Conservation (phyloP, 306 rosid species). For the Urtica urens region DNA sequence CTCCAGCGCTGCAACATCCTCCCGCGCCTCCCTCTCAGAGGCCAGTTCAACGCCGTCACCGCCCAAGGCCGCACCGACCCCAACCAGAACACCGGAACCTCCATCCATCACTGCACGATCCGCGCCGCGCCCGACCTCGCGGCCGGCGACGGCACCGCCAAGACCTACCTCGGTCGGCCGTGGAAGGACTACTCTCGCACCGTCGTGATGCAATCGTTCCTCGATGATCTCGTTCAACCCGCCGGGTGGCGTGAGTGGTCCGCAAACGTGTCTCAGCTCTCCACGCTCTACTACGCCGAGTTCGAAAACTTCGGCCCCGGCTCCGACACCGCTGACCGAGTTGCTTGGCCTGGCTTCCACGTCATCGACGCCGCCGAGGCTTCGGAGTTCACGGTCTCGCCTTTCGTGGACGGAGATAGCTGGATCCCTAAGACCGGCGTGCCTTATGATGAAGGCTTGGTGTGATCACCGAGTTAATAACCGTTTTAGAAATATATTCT, state of each 20-base stretch:
- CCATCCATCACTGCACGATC: conserved; percentile 29
- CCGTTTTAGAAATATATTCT: background rate
- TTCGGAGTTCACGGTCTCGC: conserved; percentile 23
- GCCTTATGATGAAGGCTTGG: conserved; percentile 19
- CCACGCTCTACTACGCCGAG: conserved; percentile 32
- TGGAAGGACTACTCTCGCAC: conserved; percentile 33
- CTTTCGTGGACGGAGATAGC: conserved; percentile 23
- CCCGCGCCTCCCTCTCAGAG: conserved; percentile 13
- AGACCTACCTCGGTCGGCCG: conserved; percentile 32
- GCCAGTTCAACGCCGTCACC: conserved; percentile 18
- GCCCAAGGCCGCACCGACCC: conserved; percentile 32
- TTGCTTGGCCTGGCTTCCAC: conserved; percentile 28
- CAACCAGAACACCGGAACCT: conserved; percentile 26
- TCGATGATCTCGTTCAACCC: conserved; percentile 20
- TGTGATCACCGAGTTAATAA: conserved; percentile 3
- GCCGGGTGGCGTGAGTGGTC: conserved; percentile 30
- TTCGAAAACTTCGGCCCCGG: conserved; percentile 23
- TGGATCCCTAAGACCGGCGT: conserved; percentile 31
- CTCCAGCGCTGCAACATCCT: conserved; percentile 28
- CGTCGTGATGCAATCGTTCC: conserved; percentile 23
- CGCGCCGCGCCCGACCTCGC: conserved; percentile 15
- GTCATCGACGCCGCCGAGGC: conserved; percentile 18
- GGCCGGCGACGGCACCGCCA: conserved; percentile 6
- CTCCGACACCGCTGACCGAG: conserved; percentile 17
- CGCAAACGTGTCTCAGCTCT: conserved; percentile 12